These are phyloP conservation scores for Globisporangium orthogonon DNA, from an alignment of 352 stramenopile genomes.

Conservation along the genomic window DNA sequence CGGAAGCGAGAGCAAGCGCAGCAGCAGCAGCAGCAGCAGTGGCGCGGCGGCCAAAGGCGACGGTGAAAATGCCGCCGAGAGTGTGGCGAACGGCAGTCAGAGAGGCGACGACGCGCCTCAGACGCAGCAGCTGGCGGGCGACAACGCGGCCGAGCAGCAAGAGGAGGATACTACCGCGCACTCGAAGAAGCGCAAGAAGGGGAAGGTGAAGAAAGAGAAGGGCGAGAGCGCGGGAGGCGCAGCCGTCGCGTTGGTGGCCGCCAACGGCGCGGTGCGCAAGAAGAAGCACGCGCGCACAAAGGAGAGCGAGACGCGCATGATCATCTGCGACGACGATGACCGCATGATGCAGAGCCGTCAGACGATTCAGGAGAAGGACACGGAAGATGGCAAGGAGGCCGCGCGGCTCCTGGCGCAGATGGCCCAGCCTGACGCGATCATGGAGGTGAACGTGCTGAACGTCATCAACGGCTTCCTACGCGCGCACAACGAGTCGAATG, in stretches of 20 bases:
- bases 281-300: constrained; percentile 21
- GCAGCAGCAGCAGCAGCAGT: neutral
- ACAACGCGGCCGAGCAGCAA: neutral
- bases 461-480: constrained; percentile 84
- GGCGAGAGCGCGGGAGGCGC: constrained; percentile 1
- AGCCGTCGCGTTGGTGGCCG: neutral
- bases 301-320: constrained; percentile 60
- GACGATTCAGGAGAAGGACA: constrained; percentile 50
- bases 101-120: neutral
- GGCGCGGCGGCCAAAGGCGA: neutral
- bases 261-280: constrained; percentile 4
- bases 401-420: constrained; percentile 59
- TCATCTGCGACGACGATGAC: constrained; percentile 80
- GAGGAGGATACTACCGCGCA: constrained; percentile 1
- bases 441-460: constrained; percentile 73
- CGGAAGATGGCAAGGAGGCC: constrained; percentile 71
- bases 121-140: neutral
- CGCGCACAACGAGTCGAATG: constrained; percentile 71
- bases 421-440: constrained; percentile 71
- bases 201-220: constrained; percentile 9
- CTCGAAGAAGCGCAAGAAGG: constrained; percentile 15
- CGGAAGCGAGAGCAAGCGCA: neutral
- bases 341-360: constrained; percentile 14
- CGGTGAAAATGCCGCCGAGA: neutral
- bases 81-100: neutral